Conservation (phyloP, 306 rosid species). For the Vachellia collinsii region DNA sequence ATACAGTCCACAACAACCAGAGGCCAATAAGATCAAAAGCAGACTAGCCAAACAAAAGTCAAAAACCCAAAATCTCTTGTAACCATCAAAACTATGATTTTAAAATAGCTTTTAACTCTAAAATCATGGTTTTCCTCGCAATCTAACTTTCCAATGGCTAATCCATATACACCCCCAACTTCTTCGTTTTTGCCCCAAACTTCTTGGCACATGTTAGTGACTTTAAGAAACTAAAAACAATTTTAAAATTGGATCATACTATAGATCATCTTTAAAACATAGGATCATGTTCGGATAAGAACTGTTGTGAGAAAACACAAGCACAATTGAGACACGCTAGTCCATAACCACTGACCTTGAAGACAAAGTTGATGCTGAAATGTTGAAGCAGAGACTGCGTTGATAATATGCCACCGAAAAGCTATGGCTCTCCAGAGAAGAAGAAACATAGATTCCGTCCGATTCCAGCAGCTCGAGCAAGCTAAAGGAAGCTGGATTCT, state of each 20-base stretch:
- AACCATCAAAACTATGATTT: too few relatives aligned
- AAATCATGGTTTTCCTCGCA: too few relatives aligned
- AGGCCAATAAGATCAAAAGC: not conserved
- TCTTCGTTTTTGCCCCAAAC: too few relatives aligned
- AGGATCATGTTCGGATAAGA: not conserved
- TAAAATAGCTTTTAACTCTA: too few relatives aligned
- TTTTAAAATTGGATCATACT: not conserved
- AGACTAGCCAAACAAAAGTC: too few relatives aligned
- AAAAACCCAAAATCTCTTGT: too few relatives aligned
- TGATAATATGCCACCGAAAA: not conserved
- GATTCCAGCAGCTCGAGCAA: not conserved
- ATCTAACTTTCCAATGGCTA: too few relatives aligned
- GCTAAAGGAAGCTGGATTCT: not conserved
- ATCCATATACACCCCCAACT: too few relatives aligned
- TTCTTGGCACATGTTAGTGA: not conserved
- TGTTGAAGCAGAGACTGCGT: not conserved
- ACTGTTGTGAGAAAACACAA: not conserved
- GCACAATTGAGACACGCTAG: not conserved
- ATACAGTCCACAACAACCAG: not conserved
- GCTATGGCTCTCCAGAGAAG: not conserved
- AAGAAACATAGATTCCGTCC: not conserved
- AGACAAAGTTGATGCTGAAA: not conserved
- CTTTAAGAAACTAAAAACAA: too few relatives aligned
- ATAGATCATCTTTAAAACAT: not conserved
- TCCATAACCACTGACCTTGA: too few relatives aligned